These are phyloP conservation scores for Rhizopus delemar DNA, from an alignment of 371 early-diverging fungal genomes.

Conservation along the genomic window DNA sequence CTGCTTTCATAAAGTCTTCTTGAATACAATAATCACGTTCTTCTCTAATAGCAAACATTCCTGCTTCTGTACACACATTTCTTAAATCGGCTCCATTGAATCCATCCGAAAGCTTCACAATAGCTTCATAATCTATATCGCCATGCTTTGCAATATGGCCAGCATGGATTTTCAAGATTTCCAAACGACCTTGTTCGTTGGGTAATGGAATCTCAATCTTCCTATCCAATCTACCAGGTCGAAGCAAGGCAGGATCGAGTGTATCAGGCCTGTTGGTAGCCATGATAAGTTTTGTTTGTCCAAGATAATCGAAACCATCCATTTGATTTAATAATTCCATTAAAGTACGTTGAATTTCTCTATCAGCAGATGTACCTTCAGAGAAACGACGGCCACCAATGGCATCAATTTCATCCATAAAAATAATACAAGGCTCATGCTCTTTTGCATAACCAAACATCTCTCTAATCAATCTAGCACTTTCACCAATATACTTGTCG, in stretches of 20 bases:
- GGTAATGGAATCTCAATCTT: slow-evolving; percentile 99
- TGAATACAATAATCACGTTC: slow-evolving; percentile 98
- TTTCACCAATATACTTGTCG: slow-evolving; percentile 99
- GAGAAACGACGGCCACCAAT: slow-evolving; percentile 99
- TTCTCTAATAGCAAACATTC: slow-evolving; percentile 99
- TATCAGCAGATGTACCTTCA: slow-evolving; percentile 99
- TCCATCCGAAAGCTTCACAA: slow-evolving; percentile 97
- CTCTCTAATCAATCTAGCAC: slow-evolving; percentile 96
- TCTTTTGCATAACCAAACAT: slow-evolving; percentile 99
- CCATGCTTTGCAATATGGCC: slow-evolving; percentile 92
- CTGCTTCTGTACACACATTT: slow-evolving; percentile 99
- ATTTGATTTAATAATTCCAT: slow-evolving; percentile 99
- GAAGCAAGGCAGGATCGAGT: slow-evolving; percentile 94
- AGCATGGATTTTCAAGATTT: slow-evolving; percentile 98
- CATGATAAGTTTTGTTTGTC: slow-evolving; percentile 98
- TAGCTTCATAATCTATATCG: slow-evolving; percentile 96
- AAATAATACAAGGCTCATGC: slow-evolving; percentile 99
- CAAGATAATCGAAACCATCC: slow-evolving; percentile 99
- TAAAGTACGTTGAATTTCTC: slow-evolving; percentile 99
- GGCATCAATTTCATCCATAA: slow-evolving; percentile 99
- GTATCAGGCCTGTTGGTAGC: slow-evolving; percentile 99
- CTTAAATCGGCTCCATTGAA: slow-evolving; percentile 99
- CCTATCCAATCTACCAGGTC: slow-evolving; percentile 98
- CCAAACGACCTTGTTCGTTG: slow-evolving; percentile 87
- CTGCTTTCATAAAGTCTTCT: slow-evolving; percentile 99